phyloP scores from a whole-genome alignment of 495 filamentous ascomycete species.

The Emericellopsis terricola region DNA sequence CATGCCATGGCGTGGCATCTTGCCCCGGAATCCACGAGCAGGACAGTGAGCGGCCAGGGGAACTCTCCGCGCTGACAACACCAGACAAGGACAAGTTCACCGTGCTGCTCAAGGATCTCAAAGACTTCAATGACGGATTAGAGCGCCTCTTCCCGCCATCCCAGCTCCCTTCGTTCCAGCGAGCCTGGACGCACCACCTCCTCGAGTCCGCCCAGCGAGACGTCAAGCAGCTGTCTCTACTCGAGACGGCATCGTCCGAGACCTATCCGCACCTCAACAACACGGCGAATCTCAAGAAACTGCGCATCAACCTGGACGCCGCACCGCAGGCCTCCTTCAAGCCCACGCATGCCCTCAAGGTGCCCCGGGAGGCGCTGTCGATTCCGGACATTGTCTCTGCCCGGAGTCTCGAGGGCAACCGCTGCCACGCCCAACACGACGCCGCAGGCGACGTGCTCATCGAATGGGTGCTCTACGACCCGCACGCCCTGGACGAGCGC shows the following conservation, averaged over 20 bases:
- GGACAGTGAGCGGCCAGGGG: no score
- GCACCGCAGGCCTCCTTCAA: conserved; percentile 11
- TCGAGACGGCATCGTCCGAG: conserved; percentile 15
- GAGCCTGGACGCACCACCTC: conserved; percentile 17
- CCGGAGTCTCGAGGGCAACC: background rate
- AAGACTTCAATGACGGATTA: conserved; percentile 20
- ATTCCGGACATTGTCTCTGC: conserved; percentile 1
- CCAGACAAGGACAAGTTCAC: conserved; percentile 20
- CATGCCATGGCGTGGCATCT: no score
- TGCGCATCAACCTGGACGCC: conserved; percentile 18
- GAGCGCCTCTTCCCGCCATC: conserved; percentile 17
- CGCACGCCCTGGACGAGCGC: conserved; percentile 9
- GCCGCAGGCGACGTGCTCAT: conserved; percentile 11
- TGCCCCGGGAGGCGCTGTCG: conserved; percentile 6
- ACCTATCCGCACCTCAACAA: conserved; percentile 15
- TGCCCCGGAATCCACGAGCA: no score
- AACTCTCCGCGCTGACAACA: no score
- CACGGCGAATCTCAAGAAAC: conserved; percentile 15
- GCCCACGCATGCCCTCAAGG: conserved; percentile 12
- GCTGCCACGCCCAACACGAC: conserved; percentile 6
- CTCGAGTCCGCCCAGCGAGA: conserved; percentile 11
- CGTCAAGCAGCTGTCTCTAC: conserved; percentile 10
- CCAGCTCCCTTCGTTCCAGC: conserved; percentile 12
- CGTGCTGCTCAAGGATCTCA: conserved; percentile 14
- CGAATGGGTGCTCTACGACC: conserved; percentile 18